A percentile compares a stretch with the other conserved stretches of the same genome.
phyloP scores from a whole-genome alignment of 2,329 filamentous ascomycete genomes.

The Alternaria sp. region DNA sequence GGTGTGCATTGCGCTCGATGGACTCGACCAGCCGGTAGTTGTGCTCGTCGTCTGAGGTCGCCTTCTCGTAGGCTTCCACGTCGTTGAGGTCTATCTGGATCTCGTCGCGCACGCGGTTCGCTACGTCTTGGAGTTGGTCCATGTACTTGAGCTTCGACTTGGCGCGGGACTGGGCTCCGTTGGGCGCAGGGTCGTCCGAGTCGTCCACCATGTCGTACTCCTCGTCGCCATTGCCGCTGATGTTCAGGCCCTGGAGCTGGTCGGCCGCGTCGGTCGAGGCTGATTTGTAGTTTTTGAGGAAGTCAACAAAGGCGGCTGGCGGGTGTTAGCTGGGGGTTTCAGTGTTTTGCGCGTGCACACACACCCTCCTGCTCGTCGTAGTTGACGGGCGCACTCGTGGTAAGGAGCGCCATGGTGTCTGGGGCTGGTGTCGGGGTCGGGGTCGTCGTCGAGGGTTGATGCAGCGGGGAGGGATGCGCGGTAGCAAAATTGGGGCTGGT shows the following conservation, averaged over 20 bases:
- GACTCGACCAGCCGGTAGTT: slow-evolving; percentile 75
- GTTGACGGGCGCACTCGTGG: slow-evolving; percentile 78
- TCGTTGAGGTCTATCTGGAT: slow-evolving; percentile 91
- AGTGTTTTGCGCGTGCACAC: slow-evolving; percentile 41
- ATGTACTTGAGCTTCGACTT: slow-evolving; percentile 83
- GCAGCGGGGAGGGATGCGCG: slow-evolving; percentile 26
- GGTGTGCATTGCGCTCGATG: slow-evolving; percentile 88
- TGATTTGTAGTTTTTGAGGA: slow-evolving; percentile 89
- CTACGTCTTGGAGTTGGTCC: slow-evolving; percentile 83
- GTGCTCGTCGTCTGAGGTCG: slow-evolving; percentile 64
- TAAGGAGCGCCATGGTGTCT: slow-evolving; percentile 80
- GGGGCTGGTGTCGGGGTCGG: slow-evolving; percentile 12
- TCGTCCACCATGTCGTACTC: slow-evolving; percentile 95
- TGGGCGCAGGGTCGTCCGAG: slow-evolving; percentile 65
- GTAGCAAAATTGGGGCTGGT: slow-evolving; percentile 34
- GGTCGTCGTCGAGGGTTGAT: slow-evolving; percentile 7
- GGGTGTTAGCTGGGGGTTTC: slow-evolving; percentile 43
- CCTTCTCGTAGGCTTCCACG: slow-evolving; percentile 78
- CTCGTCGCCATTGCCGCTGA: slow-evolving; percentile 87
- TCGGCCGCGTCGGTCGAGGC: slow-evolving; percentile 73
- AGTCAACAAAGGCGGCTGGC: slow-evolving; percentile 81
- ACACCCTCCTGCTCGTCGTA: slow-evolving; percentile 85
- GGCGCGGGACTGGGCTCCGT: slow-evolving; percentile 49
- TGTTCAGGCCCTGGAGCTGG: slow-evolving; percentile 81
- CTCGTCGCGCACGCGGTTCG: slow-evolving; percentile 78